Percentiles rank a stretch among this genome's conserved stretches.
Evolutionary conservation across 805 yeast genomes (phyloP).

Genomic region (Metschnikowia gruessii): DNA sequence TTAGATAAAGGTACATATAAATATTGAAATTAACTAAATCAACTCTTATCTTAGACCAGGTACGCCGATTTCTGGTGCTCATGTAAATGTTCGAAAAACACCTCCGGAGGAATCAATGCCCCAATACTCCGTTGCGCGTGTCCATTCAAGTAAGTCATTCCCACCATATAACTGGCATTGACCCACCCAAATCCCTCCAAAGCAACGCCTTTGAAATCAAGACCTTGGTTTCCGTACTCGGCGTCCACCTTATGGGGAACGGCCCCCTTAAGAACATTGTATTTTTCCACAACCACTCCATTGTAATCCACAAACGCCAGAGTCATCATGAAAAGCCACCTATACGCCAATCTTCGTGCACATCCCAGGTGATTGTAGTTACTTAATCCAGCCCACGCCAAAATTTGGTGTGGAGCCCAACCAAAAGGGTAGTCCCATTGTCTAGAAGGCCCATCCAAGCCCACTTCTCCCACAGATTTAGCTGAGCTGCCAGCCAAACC

Average conservation of each 20-base stretch:
- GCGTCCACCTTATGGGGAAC: constrained; percentile 93
- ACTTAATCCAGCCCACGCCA: constrained; percentile 85
- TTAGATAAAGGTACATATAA: too few species aligned
- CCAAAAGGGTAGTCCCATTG: constrained; percentile 99
- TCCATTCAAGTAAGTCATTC: constrained; percentile 61
- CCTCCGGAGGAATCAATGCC: constrained; percentile 68
- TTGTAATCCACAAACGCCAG: constrained; percentile 87
- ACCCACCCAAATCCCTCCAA: constrained; percentile 99
- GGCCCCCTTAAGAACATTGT: constrained; percentile 77
- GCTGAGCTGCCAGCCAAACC: constrained; percentile 86
- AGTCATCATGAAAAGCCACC: constrained; percentile 90
- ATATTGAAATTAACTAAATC: too few species aligned
- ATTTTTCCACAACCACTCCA: constrained; percentile 94
- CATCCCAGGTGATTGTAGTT: constrained; percentile 66
- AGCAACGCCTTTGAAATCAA: constrained; percentile 88
- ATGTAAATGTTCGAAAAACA: constrained; percentile 49
- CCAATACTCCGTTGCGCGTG: constrained; percentile 78
- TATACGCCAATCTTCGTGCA: constrained; percentile 68
- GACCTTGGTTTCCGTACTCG: constrained; percentile 96
- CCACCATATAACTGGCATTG: constrained; percentile 78
- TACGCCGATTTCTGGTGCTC: constrained; percentile 9
- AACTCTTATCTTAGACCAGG: constrained; percentile 1
- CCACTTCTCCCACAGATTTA: constrained; percentile 66
- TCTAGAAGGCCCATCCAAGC: constrained; percentile 73
- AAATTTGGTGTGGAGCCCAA: constrained; percentile 97